Conservation (phyloP, 257 asterid species). For the Scutellaria galericulata region DNA sequence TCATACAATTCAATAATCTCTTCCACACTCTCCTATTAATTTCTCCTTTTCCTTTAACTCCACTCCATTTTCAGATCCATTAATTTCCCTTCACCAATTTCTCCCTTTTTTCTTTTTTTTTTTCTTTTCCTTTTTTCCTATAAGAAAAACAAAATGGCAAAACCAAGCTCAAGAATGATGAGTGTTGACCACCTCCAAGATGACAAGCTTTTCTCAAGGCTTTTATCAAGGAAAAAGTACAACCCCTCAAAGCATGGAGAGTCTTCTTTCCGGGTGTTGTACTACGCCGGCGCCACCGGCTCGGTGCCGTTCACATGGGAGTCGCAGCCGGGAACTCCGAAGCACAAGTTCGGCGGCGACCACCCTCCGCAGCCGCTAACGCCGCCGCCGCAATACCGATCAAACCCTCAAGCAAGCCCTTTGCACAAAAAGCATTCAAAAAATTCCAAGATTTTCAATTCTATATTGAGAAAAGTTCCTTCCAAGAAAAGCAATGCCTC, state of each 20-base stretch:
- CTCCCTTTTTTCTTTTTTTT: too few species aligned
- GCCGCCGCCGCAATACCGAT: constrained; percentile 74
- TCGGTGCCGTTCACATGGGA: constrained; percentile 82
- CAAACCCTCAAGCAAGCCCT: constrained; percentile 29
- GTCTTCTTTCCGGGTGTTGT: constrained; percentile 58
- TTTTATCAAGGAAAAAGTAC: constrained; percentile 49
- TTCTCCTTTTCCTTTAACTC: constrained; percentile 31
- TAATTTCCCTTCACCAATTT: too few species aligned
- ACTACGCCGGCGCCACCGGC: constrained; percentile 70
- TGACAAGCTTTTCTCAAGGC: constrained; percentile 50
- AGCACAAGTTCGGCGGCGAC: constrained; percentile 44
- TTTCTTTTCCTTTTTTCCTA: too few species aligned
- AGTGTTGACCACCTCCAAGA: constrained; percentile 26
- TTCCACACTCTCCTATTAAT: constrained; percentile 1
- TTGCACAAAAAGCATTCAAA: constrained; percentile 32
- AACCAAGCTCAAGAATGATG: background rate
- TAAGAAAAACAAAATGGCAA: background rate
- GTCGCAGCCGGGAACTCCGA: constrained; percentile 85
- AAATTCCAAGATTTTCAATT: constrained; percentile 39
- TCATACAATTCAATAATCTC: constrained; percentile 27
- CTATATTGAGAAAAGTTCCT: constrained; percentile 38
- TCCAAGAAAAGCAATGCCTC: constrained; percentile 35
- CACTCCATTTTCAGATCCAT: constrained; percentile 40
- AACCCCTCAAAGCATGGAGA: constrained; percentile 44
- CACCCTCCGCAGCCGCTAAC: constrained; percentile 68